Percentiles rank a stretch among this genome's conserved stretches.
Conservation (phyloP, 2,329 filamentous ascomycete genomes). For the Cercospora sojina region DNA sequence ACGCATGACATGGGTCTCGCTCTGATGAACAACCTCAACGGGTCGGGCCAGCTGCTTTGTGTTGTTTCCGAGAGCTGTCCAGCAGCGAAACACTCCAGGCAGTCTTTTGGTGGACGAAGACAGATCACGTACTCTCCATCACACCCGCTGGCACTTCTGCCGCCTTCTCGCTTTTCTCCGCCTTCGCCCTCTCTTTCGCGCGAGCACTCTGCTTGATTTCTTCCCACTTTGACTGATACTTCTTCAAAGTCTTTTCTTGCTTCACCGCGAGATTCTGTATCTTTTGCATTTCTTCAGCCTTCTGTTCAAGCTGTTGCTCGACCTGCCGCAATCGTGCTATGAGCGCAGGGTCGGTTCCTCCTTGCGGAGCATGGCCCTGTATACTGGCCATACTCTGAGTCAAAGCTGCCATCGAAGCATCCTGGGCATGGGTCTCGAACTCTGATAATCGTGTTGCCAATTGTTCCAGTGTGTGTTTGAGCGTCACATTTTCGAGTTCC, state of each 20-base stretch:
- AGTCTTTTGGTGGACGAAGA: neutral
- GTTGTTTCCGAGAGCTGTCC: neutral
- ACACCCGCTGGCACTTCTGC: conserved; percentile 1
- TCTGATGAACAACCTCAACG: neutral
- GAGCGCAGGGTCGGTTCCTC: conserved; percentile 35
- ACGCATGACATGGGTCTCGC: neutral
- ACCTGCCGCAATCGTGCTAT: conserved; percentile 45
- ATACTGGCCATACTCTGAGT: conserved; percentile 71
- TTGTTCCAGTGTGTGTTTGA: conserved; percentile 83
- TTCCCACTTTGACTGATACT: conserved; percentile 67
- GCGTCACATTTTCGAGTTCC: conserved; percentile 78
- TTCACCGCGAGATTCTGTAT: conserved; percentile 62
- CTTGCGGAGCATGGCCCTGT: conserved; percentile 32
- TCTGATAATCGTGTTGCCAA: conserved; percentile 84
- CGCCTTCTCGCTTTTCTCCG: conserved; percentile 21
- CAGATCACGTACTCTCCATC: conserved; percentile 2
- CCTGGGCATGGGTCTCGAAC: conserved; percentile 90
- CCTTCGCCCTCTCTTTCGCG: conserved; percentile 27
- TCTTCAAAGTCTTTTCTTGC: conserved; percentile 62
- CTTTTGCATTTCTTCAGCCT: conserved; percentile 60
- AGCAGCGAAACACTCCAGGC: neutral
- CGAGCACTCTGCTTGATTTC: conserved; percentile 64
- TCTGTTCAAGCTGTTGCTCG: conserved; percentile 62
- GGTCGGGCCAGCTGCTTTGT: neutral
- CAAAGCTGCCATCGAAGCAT: conserved; percentile 68